phyloP scores from a whole-genome alignment of 208 protist genomes.

The Trypanosomatidae sp. region DNA sequence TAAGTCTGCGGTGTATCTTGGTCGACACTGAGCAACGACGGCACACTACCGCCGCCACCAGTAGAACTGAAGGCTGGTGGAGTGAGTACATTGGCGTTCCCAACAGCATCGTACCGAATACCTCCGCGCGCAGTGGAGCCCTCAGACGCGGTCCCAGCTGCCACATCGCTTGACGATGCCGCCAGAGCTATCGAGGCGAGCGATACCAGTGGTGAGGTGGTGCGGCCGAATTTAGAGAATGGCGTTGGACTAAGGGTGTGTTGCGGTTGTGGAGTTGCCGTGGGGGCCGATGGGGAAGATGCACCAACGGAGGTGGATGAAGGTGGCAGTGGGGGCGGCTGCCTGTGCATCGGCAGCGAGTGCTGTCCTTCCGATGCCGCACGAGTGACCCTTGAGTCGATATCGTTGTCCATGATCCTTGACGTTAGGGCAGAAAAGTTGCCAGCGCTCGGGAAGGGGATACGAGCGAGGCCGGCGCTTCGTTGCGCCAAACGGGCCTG shows the following conservation, averaged over 20 bases:
- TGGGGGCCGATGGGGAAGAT: not conserved
- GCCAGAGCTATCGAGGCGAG: not conserved
- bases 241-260: not conserved
- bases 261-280: not conserved
- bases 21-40: not conserved
- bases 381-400: not conserved
- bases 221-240: not conserved
- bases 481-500: not conserved
- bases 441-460: not conserved
- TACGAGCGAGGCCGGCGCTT: not conserved
- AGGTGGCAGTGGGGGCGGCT: not conserved
- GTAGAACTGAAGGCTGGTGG: not conserved
- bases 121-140: not conserved
- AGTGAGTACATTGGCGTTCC: not conserved
- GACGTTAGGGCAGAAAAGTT: not conserved
- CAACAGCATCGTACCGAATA: not conserved
- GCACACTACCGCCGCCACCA: not conserved
- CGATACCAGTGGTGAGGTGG: not conserved
- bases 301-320: not conserved
- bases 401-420: not conserved
- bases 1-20: not conserved
- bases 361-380: not conserved
- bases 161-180: not conserved
- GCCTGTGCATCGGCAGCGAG: not conserved
- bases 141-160: not conserved